phyloP scores from a whole-genome alignment of 148 eudicot species.

The Nepenthes mirabilis region DNA sequence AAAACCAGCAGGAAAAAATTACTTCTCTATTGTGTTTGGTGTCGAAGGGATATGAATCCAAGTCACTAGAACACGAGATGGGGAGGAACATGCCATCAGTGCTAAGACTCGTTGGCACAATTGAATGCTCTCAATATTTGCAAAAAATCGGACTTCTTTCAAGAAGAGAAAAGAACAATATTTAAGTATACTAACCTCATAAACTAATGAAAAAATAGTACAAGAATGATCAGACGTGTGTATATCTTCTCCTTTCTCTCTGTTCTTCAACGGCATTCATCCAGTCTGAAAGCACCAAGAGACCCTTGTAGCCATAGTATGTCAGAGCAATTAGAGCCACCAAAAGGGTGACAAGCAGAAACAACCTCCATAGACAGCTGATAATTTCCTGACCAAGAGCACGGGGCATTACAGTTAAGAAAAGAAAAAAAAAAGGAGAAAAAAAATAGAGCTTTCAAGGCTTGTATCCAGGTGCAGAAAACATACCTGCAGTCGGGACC shows the following conservation, averaged over 20 bases:
- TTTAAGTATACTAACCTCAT: no score
- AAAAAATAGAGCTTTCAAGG: not conserved
- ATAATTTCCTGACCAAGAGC: conserved; percentile 37
- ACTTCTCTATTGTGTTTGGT: no score
- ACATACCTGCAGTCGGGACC: conserved; percentile 52
- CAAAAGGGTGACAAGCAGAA: conserved; percentile 27
- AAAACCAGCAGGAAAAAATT: no score
- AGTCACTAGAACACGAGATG: no score
- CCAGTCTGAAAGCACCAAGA: conserved; percentile 63
- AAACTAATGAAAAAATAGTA: no score
- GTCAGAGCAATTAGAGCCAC: conserved; percentile 25
- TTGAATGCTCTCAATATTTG: no score
- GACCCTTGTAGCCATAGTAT: conserved; percentile 69
- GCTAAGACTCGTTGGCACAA: no score
- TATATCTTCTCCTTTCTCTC: conserved; percentile 34
- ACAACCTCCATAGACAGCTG: conserved; percentile 18
- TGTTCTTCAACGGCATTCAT: conserved; percentile 75
- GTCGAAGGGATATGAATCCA: no score
- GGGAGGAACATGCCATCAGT: no score
- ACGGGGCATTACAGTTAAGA: not conserved
- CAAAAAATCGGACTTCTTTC: no score
- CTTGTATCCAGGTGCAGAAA: not conserved
- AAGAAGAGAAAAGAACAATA: no score
- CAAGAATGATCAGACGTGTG: conserved; percentile 15
- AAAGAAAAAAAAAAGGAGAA: not conserved